These are phyloP conservation scores for Cutaneotrichosporon mucoides DNA, from an alignment of 1,284 basidiomycete species.

Conservation along the genomic window DNA sequence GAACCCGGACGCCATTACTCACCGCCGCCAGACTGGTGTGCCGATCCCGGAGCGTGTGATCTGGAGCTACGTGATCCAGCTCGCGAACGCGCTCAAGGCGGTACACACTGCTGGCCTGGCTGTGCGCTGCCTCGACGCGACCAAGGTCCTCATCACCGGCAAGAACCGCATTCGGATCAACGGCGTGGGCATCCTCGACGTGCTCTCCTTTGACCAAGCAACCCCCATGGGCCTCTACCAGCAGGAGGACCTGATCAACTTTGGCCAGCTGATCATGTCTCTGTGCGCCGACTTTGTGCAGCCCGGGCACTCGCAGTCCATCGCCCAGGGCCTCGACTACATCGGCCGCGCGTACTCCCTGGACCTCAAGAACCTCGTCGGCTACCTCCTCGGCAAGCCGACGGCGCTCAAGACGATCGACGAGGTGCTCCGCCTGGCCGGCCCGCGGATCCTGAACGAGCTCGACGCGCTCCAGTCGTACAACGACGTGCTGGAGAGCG, in stretches of 20 bases:
- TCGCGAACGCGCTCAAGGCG: constrained; percentile 78
- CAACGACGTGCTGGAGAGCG: constrained; percentile 75
- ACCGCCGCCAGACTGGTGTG: constrained; percentile 28
- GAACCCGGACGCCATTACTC: constrained; percentile 45
- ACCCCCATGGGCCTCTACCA: constrained; percentile 57
- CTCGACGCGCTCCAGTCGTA: constrained; percentile 79
- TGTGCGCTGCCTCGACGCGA: constrained; percentile 76
- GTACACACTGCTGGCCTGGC: constrained; percentile 81
- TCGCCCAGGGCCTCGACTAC: constrained; percentile 70
- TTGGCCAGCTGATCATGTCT: constrained; percentile 80
- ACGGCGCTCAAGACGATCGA: constrained; percentile 64
- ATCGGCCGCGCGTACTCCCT: constrained; percentile 70
- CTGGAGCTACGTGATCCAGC: constrained; percentile 92
- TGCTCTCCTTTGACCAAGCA: constrained; percentile 68
- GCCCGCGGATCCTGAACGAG: constrained; percentile 68
- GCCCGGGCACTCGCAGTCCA: constrained; percentile 44
- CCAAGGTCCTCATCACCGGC: constrained; percentile 83
- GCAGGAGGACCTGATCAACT: constrained; percentile 82
- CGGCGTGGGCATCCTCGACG: constrained; percentile 78
- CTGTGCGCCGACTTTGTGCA: constrained; percentile 55
- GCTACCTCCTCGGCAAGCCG: constrained; percentile 75
- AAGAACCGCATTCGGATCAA: constrained; percentile 81
- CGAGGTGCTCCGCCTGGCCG: constrained; percentile 74
- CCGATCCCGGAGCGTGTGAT: constrained; percentile 73
- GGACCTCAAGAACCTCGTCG: constrained; percentile 74